Conservation (phyloP, 1,284 basidiomycete species). For the Coriolopsis trogii region DNA sequence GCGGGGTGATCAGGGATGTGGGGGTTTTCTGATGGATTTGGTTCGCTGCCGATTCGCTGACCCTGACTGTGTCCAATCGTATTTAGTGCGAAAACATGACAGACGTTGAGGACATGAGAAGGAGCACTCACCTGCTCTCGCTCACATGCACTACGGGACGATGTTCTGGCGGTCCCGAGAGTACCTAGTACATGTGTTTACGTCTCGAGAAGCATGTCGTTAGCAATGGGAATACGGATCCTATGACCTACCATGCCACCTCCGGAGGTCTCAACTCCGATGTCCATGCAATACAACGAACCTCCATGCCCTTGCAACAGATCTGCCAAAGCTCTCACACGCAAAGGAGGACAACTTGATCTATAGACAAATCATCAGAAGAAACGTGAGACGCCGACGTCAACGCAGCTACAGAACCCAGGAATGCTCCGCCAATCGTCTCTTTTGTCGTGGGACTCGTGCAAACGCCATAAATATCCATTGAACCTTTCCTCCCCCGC, state of each 20-base stretch:
- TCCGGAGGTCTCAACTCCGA: no score
- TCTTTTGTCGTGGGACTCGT: conserved; percentile 21
- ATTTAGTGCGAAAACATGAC: not conserved
- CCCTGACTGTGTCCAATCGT: no score
- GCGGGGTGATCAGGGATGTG: not conserved
- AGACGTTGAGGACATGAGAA: not conserved
- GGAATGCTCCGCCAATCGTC: no score
- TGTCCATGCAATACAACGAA: no score
- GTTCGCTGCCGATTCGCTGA: no score
- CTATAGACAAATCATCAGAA: conserved; percentile 21
- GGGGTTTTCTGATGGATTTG: no score
- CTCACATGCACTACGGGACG: no score
- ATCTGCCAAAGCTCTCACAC: not conserved
- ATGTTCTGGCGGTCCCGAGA: no score
- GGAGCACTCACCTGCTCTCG: not conserved
- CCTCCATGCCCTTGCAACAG: no score
- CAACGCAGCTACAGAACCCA: no score
- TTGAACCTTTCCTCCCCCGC: not conserved
- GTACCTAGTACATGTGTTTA: conserved; percentile 13
- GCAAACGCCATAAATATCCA: conserved; percentile 17
- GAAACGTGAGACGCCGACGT: conserved; percentile 20
- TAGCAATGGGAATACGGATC: no score
- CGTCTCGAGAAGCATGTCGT: not conserved
- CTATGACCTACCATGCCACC: no score
- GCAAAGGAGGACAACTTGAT: conserved; percentile 4